phyloP scores from a whole-genome alignment of 2,329 filamentous ascomycete species.

The Microsporum ferrugineum region DNA sequence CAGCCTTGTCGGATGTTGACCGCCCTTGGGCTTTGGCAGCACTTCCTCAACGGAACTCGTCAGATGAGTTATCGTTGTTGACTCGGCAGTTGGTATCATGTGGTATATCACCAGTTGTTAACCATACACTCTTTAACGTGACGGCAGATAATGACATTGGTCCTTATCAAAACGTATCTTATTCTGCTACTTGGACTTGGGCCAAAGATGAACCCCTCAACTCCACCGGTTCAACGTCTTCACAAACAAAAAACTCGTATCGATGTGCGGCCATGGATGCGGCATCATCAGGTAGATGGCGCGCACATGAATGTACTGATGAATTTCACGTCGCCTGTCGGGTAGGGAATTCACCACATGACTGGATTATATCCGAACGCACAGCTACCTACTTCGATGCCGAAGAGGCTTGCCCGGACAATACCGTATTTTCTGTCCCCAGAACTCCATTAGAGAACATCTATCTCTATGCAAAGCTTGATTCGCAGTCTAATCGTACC shows the following conservation, averaged over 20 bases:
- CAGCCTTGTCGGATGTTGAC: slow-evolving; percentile 35
- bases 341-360: slow-evolving; percentile 41
- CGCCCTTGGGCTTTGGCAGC: slow-evolving; percentile 43
- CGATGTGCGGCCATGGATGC: slow-evolving; percentile 48
- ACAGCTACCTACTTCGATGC: slow-evolving; percentile 36
- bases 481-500: slow-evolving; percentile 17
- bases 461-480: slow-evolving; percentile 41
- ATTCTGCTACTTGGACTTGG: slow-evolving; percentile 51
- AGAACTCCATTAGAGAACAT: slow-evolving; percentile 53
- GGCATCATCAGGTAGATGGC: slow-evolving; percentile 45
- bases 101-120: slow-evolving; percentile 50
- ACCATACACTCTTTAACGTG: slow-evolving; percentile 41
- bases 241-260: slow-evolving; percentile 24
- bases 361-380: slow-evolving; percentile 43
- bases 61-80: slow-evolving; percentile 24
- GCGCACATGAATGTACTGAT: slow-evolving; percentile 44
- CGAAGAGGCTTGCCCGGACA: slow-evolving; percentile 37
- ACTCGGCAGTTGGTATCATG: slow-evolving; percentile 40
- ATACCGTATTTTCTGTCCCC: slow-evolving; percentile 45
- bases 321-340: slow-evolving; percentile 47
- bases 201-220: slow-evolving; percentile 45
- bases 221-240: slow-evolving; percentile 23
- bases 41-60: slow-evolving; percentile 19
- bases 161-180: slow-evolving; percentile 41
- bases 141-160: slow-evolving; percentile 40